Conservation (phyloP, 2,329 filamentous ascomycete species). For the Diaporthe australafricana region DNA sequence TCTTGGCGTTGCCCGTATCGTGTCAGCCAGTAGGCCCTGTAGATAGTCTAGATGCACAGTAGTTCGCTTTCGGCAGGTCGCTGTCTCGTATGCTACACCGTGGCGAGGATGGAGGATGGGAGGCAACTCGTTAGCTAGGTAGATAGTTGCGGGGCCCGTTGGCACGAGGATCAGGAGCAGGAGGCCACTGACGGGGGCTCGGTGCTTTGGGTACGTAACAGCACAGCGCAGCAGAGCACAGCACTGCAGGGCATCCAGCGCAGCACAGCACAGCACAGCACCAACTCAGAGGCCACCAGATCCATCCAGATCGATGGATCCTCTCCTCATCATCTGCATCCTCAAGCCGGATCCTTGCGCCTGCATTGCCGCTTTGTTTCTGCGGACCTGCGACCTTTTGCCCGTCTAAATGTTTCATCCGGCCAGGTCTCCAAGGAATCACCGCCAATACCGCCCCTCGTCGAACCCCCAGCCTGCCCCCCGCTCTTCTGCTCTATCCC, state of each 20-base stretch:
- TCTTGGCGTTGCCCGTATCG: constrained; percentile 7
- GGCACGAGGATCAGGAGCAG: no score
- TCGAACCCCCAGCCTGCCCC: neutral
- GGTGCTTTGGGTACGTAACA: constrained; percentile 11
- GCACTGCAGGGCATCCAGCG: neutral
- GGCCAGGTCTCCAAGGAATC: constrained; percentile 11
- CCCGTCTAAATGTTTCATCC: constrained; percentile 30
- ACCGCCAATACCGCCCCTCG: neutral
- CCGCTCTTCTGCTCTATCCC: constrained; percentile 28
- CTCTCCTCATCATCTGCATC: neutral
- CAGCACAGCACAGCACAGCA: neutral
- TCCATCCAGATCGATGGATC: neutral
- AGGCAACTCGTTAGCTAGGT: constrained; percentile 1
- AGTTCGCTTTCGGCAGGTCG: constrained; percentile 14
- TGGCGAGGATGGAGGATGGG: constrained; percentile 9
- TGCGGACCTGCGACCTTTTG: constrained; percentile 21
- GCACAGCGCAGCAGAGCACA: neutral
- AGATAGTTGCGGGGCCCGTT: neutral
- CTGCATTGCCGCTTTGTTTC: constrained; percentile 27
- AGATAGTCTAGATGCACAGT: constrained; percentile 17
- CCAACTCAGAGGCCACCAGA: neutral
- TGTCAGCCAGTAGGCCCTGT: neutral
- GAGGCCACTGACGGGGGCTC: constrained; percentile 2
- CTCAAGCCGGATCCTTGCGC: constrained; percentile 15
- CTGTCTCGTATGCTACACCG: constrained; percentile 12